Evolutionary conservation across 495 filamentous ascomycete genomes (phyloP).

Genomic region (Extremus antarcticus): DNA sequence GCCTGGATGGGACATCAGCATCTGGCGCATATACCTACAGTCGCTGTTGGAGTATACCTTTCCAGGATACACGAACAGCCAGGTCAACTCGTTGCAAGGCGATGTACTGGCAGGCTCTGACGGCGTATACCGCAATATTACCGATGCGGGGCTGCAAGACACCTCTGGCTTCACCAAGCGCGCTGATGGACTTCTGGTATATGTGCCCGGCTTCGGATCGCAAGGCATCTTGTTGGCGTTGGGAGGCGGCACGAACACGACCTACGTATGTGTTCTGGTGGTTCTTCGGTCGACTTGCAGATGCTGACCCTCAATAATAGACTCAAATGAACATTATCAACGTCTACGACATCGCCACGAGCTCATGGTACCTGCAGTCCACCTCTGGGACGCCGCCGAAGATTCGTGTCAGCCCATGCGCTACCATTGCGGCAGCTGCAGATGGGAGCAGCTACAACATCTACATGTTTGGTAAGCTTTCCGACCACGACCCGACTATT

Average conservation of each 20-base stretch:
- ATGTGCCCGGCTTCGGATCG: conserved; percentile 61
- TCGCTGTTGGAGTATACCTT: conserved; percentile 65
- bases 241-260: conserved; percentile 52
- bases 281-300: not conserved
- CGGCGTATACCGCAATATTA: conserved; percentile 59
- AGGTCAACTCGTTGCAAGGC: conserved; percentile 39
- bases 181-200: conserved; percentile 59
- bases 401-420: conserved; percentile 64
- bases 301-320: conserved; percentile 23
- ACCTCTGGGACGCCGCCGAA: conserved; percentile 51
- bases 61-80: conserved; percentile 51
- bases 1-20: conserved; percentile 52
- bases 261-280: conserved; percentile 36
- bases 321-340: conserved; percentile 64
- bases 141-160: conserved; percentile 54
- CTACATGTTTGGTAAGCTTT: conserved; percentile 44
- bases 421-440: conserved; percentile 56
- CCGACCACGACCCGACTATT: too few species aligned
- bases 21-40: conserved; percentile 55
- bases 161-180: conserved; percentile 54
- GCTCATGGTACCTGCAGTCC: conserved; percentile 66
- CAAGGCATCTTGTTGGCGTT: conserved; percentile 60
- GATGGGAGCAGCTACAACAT: conserved; percentile 63
- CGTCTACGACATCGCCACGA: conserved; percentile 65
- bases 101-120: conserved; percentile 40